Evolutionary conservation across 805 yeast species (phyloP).

Genomic region (Metschnikowia borealis): DNA sequence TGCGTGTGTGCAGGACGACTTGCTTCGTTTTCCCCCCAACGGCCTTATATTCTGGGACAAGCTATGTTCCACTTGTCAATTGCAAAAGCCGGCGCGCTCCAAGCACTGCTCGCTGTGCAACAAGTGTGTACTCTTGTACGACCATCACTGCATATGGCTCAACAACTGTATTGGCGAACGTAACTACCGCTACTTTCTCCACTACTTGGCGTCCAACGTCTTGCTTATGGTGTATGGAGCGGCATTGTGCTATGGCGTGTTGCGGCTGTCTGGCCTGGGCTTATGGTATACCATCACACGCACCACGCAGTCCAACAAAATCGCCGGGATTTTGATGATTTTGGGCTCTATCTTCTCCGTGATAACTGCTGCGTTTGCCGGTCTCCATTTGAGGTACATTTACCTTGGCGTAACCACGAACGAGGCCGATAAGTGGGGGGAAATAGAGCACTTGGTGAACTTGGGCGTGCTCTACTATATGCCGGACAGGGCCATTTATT

Average conservation of each 20-base stretch:
- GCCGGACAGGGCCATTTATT: conserved; percentile 13
- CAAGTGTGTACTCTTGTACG: conserved; percentile 44
- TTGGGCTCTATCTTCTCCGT: conserved; percentile 43
- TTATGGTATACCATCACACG: conserved; percentile 21
- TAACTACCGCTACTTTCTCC: conserved; percentile 59
- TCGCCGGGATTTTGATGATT: conserved; percentile 42
- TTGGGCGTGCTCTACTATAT: conserved; percentile 14
- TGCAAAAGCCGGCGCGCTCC: conserved; percentile 55
- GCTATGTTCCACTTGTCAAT: conserved; percentile 46
- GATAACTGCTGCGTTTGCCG: conserved; percentile 39
- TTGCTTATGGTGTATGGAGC: conserved; percentile 41
- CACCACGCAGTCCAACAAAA: conserved; percentile 31
- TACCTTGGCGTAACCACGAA: conserved; percentile 71
- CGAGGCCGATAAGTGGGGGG: conserved; percentile 70
- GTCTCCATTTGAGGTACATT: conserved; percentile 38
- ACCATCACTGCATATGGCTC: conserved; percentile 64
- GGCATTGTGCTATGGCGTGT: conserved; percentile 20
- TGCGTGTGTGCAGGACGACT: conserved; percentile 10
- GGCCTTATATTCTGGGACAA: conserved; percentile 48
- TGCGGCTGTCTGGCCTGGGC: conserved; percentile 4
- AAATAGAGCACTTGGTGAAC: conserved; percentile 37
- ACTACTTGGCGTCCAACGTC: conserved; percentile 46
- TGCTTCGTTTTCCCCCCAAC: conserved; percentile 38
- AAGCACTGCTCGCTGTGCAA: conserved; percentile 64
- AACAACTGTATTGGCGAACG: conserved; percentile 71